These are phyloP conservation scores for Metarhizium anisopliae DNA, from an alignment of 2,329 filamentous ascomycete genomes.

Conservation along the genomic window DNA sequence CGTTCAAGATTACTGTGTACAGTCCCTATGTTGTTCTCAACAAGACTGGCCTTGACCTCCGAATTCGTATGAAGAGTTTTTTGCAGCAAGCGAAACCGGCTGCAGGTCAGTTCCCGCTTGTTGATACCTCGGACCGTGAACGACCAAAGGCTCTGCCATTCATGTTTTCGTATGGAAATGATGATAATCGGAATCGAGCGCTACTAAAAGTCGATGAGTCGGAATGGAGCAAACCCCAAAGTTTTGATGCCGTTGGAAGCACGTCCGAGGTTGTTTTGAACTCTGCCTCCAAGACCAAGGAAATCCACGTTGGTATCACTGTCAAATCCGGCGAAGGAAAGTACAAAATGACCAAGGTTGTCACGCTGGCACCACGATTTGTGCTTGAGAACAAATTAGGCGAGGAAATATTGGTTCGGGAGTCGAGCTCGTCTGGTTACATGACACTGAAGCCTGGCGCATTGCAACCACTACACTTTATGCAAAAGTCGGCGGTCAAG, in stretches of 20 bases:
- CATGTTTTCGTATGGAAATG: constrained; percentile 89
- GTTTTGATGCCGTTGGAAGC: constrained; percentile 95
- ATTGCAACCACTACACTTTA: constrained; percentile 78
- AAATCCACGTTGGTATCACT: constrained; percentile 86
- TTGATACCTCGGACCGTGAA: constrained; percentile 38
- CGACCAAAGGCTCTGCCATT: constrained; percentile 74
- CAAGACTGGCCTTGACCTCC: constrained; percentile 83
- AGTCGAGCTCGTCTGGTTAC: constrained; percentile 83
- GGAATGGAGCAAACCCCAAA: constrained; percentile 93
- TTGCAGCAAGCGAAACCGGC: constrained; percentile 74
- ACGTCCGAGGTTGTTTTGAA: constrained; percentile 80
- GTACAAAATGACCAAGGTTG: constrained; percentile 94
- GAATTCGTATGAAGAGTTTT: constrained; percentile 81
- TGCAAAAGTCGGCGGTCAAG: constrained; percentile 74
- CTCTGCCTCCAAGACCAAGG: constrained; percentile 58
- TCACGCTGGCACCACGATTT: constrained; percentile 86
- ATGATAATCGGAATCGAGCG: constrained; percentile 86
- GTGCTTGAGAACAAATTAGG: constrained; percentile 87
- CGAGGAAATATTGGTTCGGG: constrained; percentile 82
- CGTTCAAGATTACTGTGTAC: constrained; percentile 92
- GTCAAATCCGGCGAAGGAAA: constrained; percentile 90
- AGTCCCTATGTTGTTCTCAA: constrained; percentile 93
- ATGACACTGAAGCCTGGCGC: constrained; percentile 70
- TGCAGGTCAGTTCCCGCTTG: constrained; percentile 65
- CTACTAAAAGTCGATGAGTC: constrained; percentile 83